These are phyloP conservation scores for Calonectria honghensis DNA, from an alignment of 2,329 filamentous ascomycete genomes.

Conservation along the genomic window DNA sequence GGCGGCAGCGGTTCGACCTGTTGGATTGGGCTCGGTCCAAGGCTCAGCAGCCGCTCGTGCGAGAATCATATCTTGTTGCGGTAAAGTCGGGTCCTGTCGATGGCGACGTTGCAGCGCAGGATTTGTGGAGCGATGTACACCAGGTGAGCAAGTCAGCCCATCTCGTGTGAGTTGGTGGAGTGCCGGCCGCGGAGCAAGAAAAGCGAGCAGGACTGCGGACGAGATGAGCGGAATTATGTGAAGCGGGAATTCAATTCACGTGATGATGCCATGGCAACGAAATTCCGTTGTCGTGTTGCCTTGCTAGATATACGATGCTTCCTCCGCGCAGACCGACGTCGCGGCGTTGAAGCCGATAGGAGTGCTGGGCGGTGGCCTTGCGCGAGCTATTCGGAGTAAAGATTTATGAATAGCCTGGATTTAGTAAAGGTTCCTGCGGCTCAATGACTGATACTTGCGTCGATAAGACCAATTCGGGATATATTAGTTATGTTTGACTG, in stretches of 20 bases:
- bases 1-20: constrained; percentile 4
- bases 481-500: background rate
- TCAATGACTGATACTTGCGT: background rate
- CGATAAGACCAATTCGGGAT: background rate
- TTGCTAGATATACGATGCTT: background rate
- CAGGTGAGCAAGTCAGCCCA: constrained; percentile 18
- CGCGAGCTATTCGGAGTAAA: background rate
- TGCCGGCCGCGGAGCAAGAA: background rate
- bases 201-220: background rate
- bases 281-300: background rate
- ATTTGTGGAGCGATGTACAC: constrained; percentile 11
- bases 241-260: background rate
- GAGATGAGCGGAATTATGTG: background rate
- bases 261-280: background rate
- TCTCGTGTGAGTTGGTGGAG: constrained; percentile 2
- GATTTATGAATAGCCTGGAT: background rate
- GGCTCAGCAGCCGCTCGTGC: constrained; percentile 9
- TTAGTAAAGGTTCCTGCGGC: background rate
- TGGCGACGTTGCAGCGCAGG: constrained; percentile 23
- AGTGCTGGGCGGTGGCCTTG: background rate
- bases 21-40: constrained; percentile 9
- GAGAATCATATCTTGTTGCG: constrained; percentile 23
- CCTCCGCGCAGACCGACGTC: background rate
- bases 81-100: constrained; percentile 9
- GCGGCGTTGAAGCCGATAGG: no score